Conservation (phyloP, 1,284 basidiomycete genomes). For the Microstroma glucosiphilum region DNA sequence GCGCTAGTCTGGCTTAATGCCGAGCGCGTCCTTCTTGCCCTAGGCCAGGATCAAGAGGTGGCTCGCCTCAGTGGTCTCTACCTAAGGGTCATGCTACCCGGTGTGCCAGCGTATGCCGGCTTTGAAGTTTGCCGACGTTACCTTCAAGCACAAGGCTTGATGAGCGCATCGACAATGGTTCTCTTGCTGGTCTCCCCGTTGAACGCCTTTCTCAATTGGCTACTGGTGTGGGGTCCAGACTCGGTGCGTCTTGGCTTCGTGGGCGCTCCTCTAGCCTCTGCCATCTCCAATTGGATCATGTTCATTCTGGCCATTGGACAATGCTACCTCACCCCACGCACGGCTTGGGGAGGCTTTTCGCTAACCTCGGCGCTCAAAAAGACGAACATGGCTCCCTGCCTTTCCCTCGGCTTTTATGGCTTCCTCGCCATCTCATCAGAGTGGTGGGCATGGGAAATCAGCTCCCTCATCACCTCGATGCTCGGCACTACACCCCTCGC, state of each 20-base stretch:
- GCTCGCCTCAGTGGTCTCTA: conserved; percentile 67
- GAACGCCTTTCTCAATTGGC: conserved; percentile 75
- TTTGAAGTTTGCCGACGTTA: conserved; percentile 41
- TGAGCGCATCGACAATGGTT: conserved; percentile 78
- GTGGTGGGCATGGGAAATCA: conserved; percentile 86
- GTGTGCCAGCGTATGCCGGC: conserved; percentile 76
- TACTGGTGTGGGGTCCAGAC: conserved; percentile 59
- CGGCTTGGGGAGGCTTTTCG: conserved; percentile 77
- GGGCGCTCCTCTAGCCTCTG: conserved; percentile 84
- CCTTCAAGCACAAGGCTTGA: conserved; percentile 60
- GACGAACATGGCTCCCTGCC: conserved; percentile 28
- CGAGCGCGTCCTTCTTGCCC: conserved; percentile 66
- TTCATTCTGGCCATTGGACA: conserved; percentile 51
- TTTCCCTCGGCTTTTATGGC: conserved; percentile 35
- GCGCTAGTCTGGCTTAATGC: conserved; percentile 66
- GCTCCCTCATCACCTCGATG: conserved; percentile 51
- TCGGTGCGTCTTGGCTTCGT: conserved; percentile 70
- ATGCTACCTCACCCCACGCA: conserved; percentile 61
- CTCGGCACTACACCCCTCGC: conserved; percentile 55
- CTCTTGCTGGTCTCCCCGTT: conserved; percentile 77
- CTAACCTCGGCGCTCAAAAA: conserved; percentile 20
- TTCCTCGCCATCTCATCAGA: conserved; percentile 68
- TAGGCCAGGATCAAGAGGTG: conserved; percentile 81
- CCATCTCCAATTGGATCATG: conserved; percentile 79
- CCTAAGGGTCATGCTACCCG: conserved; percentile 69